Evolutionary conservation across 2,329 filamentous ascomycete genomes (phyloP), one percentile per base, ranked within the genome.

Genomic region (Xylariales sp.): DNA sequence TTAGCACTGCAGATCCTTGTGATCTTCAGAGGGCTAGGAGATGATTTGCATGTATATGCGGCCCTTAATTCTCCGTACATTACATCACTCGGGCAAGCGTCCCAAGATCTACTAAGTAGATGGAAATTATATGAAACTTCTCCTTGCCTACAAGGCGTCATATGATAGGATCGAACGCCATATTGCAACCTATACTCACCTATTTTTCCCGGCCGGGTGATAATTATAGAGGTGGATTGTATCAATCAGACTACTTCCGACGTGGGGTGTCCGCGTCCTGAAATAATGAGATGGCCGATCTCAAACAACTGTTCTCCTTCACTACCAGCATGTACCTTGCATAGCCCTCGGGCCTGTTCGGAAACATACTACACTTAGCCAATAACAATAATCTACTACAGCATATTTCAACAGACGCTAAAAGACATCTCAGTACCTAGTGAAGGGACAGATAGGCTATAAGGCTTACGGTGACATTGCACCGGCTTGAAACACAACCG

Each of bases 281-380:
- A 56, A 39, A 36, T 30, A n/a, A 57, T 53, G 30, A 57, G 23
- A 39, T 34, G 23, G 36, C 10, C 5, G 53, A 56, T 56, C 45
- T 34, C 46, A n/a, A n/a, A n/a, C n/a, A n/a, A n/a, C n/a, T n/a
- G n/a, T n/a, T n/a, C n/a, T n/a, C n/a, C n/a, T n/a, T n/a, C 45
- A 52, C 52, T 16, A 4, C 60, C 50, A 12, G 8, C 12, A 12
- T n/a, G 59, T 53, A 50, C 46, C 57, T 59, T 52, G 46, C 18
- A 52, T 60, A 18, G 12, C 12, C 30, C 56, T 23, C 14, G 9
- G 14, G 23, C 23, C 23, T 23, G 23, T 23, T 23, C 23, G 2
- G 12, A 43, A 10, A 41, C 39, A 41, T 5, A 10, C 18, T 23
- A 9, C 3, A 10, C 18, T 14, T 5, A 4, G 14, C 48, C 48